Percentiles rank a stretch among this genome's conserved stretches.
These are phyloP conservation scores for Xylaria flabelliformis DNA, from an alignment of 495 filamentous ascomycete species.

Conservation along the genomic window DNA sequence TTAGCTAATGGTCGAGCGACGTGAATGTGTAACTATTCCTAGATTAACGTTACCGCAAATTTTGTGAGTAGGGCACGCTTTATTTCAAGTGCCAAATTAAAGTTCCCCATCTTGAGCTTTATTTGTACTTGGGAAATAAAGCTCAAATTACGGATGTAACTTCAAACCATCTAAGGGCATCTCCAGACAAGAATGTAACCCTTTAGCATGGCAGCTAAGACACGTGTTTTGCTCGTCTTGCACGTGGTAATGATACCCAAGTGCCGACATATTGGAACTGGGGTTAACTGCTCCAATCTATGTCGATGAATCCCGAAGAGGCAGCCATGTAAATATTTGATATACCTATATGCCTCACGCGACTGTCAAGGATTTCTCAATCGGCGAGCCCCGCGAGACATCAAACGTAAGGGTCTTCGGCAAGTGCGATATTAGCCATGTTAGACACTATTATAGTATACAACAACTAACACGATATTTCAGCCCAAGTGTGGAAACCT, in stretches of 20 bases:
- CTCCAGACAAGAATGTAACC: constrained; percentile 5
- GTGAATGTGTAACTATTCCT: background rate
- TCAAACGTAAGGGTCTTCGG: background rate
- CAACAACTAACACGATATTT: background rate
- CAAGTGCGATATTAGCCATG: background rate
- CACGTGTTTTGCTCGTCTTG: background rate
- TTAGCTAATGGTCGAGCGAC: background rate
- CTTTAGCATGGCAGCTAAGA: background rate
- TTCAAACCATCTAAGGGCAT: background rate
- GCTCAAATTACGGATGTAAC: background rate
- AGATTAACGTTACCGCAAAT: background rate
- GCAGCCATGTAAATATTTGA: constrained; percentile 6
- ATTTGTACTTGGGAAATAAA: background rate
- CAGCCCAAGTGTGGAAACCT: background rate
- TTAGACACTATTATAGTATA: background rate
- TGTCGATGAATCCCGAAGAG: background rate
- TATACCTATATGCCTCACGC: background rate
- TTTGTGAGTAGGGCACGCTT: background rate
- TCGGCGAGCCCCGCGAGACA: background rate
- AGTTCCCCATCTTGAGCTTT: background rate
- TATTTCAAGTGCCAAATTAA: background rate
- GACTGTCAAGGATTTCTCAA: background rate
- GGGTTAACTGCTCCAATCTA: background rate
- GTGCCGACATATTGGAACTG: constrained; percentile 10
- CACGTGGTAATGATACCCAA: constrained; percentile 17